Conservation (phyloP, 2,329 filamentous ascomycete species). For the Fusarium coicis region DNA sequence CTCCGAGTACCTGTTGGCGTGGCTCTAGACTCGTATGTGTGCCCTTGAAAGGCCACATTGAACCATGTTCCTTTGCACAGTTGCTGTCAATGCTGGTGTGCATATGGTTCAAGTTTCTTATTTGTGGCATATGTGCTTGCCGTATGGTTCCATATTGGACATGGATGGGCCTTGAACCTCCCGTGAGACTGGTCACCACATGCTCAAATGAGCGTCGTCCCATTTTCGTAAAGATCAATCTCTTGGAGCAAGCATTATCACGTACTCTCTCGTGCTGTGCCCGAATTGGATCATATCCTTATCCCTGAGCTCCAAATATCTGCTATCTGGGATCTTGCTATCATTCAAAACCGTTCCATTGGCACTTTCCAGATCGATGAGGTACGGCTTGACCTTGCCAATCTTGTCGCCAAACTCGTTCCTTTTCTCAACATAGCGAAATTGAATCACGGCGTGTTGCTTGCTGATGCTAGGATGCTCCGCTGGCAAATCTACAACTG, state of each 20-base stretch:
- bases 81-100: not conserved
- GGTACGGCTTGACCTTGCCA: slow-evolving; percentile 83
- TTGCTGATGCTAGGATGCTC: slow-evolving; percentile 95
- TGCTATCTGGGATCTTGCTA: slow-evolving; percentile 75
- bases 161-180: not conserved
- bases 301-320: slow-evolving; percentile 87
- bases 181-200: not conserved
- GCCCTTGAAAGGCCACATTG: not conserved
- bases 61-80: not conserved
- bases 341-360: slow-evolving; percentile 90
- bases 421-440: slow-evolving; percentile 82
- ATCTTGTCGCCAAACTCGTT: slow-evolving; percentile 89
- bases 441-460: slow-evolving; percentile 96
- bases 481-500: slow-evolving; percentile 83
- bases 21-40: not conserved
- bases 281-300: slow-evolving; percentile 93
- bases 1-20: not conserved
- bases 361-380: slow-evolving; percentile 92
- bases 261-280: slow-evolving; percentile 89
- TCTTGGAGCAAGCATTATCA: slow-evolving; percentile 81
- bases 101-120: not conserved
- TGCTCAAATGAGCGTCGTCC: not conserved
- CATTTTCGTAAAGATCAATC: slow-evolving; percentile 45
- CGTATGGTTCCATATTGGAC: not conserved
- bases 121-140: not conserved